A percentile compares a stretch with the other conserved stretches of the same genome.
These are phyloP conservation scores for Samsoniella hepiali DNA, from an alignment of 2,329 filamentous ascomycete species.

Conservation along the genomic window DNA sequence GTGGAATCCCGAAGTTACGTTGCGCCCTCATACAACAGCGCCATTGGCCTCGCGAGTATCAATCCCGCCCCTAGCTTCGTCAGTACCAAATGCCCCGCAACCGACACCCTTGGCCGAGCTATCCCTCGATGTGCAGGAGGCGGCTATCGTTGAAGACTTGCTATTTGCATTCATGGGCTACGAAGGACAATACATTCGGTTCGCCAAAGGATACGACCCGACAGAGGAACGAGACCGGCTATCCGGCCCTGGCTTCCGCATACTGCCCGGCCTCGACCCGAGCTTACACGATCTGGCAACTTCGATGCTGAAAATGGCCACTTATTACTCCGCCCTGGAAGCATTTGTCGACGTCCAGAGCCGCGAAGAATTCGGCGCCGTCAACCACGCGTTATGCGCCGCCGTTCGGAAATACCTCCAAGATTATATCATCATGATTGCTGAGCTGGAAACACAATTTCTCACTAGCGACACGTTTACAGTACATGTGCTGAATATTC, in stretches of 20 bases:
- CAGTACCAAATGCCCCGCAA: conserved; percentile 70
- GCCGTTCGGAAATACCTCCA: conserved; percentile 87
- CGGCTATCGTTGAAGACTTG: conserved; percentile 82
- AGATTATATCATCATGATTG: conserved; percentile 89
- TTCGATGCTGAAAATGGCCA: conserved; percentile 91
- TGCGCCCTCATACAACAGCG: conserved; percentile 64
- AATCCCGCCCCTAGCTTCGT: conserved; percentile 68
- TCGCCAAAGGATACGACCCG: conserved; percentile 77
- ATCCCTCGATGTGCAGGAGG: conserved; percentile 78
- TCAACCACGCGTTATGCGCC: conserved; percentile 95
- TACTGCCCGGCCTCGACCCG: conserved; percentile 81
- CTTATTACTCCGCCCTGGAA: conserved; percentile 86
- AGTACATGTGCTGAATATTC: conserved; percentile 86
- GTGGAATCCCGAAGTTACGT: conserved; percentile 78
- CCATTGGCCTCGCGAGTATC: conserved; percentile 68
- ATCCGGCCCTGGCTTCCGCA: conserved; percentile 74
- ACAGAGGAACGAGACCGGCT: conserved; percentile 82
- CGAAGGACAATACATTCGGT: conserved; percentile 96
- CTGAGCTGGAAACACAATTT: conserved; percentile 90
- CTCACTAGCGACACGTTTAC: conserved; percentile 87
- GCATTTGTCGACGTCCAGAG: conserved; percentile 94
- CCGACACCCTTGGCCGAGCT: conserved; percentile 68
- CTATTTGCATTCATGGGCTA: conserved; percentile 97
- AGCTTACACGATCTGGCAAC: conserved; percentile 82
- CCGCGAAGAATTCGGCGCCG: conserved; percentile 85